phyloP scores from a whole-genome alignment of 768 basidiomycete genomes.

The Suillus subalutaceus region DNA sequence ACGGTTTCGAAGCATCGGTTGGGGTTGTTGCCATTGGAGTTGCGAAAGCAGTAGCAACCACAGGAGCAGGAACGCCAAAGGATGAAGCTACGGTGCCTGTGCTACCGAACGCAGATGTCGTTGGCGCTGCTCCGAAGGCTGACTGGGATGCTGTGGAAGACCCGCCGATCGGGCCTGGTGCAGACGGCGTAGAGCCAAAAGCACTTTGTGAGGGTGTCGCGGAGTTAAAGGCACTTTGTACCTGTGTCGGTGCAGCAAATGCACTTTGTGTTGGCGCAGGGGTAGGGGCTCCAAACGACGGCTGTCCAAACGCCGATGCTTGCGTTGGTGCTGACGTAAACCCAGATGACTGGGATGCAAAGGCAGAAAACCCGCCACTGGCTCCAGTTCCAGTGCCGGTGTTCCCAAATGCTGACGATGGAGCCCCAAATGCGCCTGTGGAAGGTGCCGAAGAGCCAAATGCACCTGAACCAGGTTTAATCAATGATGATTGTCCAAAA shows the following conservation, averaged over 20 bases:
- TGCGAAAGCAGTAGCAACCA: constrained; percentile 27
- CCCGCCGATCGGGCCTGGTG: constrained; percentile 6
- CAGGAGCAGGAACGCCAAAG: constrained; percentile 26
- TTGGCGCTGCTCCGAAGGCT: constrained; percentile 30
- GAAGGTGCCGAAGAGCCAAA: constrained; percentile 47
- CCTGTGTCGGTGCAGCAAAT: constrained; percentile 18
- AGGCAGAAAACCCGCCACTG: constrained; percentile 53
- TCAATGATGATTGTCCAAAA: constrained; percentile 41
- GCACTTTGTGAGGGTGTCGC: not conserved
- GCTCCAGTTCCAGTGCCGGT: constrained; percentile 15
- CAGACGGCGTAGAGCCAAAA: not conserved
- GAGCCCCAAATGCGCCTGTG: constrained; percentile 34
- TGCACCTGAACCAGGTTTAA: constrained; percentile 54
- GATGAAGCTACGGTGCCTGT: constrained; percentile 22
- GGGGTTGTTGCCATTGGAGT: constrained; percentile 28
- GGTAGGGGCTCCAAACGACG: constrained; percentile 22
- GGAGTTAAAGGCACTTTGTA: constrained; percentile 25
- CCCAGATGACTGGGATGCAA: constrained; percentile 48
- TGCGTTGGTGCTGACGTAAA: constrained; percentile 33
- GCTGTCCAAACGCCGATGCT: constrained; percentile 18
- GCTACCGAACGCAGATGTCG: constrained; percentile 20
- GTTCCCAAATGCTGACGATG: constrained; percentile 13
- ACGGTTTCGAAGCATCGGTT: constrained; percentile 21
- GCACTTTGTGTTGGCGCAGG: constrained; percentile 21
- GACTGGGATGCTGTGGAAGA: constrained; percentile 13